Percentiles rank a stretch among this genome's conserved stretches.
These are phyloP conservation scores for Discostella pseudostelligera DNA, from an alignment of 108 stramenopile species.

Conservation along the genomic window DNA sequence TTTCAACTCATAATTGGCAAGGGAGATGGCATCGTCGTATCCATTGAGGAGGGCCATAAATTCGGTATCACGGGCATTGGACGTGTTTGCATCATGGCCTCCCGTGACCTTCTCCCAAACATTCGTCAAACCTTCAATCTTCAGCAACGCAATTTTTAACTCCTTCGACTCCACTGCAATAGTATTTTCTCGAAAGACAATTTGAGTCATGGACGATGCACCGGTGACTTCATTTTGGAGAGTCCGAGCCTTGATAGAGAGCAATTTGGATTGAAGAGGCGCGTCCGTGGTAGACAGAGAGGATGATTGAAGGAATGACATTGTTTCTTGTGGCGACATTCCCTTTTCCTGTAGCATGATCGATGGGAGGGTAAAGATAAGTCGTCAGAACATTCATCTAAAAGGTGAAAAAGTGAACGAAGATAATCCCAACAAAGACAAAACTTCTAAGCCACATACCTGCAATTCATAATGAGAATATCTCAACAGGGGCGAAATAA, in stretches of 20 bases:
- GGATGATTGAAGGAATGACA: conserved; percentile 13
- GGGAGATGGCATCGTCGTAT: conserved; percentile 71
- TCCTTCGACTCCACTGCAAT: conserved; percentile 59
- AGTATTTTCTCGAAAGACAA: conserved; percentile 61
- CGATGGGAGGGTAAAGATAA: background rate
- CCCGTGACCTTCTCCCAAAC: conserved; percentile 16
- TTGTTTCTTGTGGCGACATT: conserved; percentile 18
- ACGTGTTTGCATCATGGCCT: background rate
- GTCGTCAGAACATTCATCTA: background rate
- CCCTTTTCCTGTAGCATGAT: conserved; percentile 20
- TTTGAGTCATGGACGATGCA: conserved; percentile 24
- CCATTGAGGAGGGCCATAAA: conserved; percentile 66
- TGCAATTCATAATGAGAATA: conserved; percentile 77
- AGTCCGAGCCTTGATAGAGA: conserved; percentile 12
- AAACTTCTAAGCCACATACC: conserved; percentile 14
- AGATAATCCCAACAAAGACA: background rate
- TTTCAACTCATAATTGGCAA: conserved; percentile 47
- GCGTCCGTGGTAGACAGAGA: background rate
- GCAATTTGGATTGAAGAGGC: conserved; percentile 19
- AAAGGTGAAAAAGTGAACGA: background rate
- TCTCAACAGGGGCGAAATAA: conserved; percentile 67
- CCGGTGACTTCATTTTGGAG: conserved; percentile 15
- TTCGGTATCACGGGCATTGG: conserved; percentile 30
- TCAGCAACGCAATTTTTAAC: conserved; percentile 31
- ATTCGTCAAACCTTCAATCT: conserved; percentile 31